phyloP scores from a whole-genome alignment of 164 flowering plant genomes.

The Hamamelis virginiana region DNA sequence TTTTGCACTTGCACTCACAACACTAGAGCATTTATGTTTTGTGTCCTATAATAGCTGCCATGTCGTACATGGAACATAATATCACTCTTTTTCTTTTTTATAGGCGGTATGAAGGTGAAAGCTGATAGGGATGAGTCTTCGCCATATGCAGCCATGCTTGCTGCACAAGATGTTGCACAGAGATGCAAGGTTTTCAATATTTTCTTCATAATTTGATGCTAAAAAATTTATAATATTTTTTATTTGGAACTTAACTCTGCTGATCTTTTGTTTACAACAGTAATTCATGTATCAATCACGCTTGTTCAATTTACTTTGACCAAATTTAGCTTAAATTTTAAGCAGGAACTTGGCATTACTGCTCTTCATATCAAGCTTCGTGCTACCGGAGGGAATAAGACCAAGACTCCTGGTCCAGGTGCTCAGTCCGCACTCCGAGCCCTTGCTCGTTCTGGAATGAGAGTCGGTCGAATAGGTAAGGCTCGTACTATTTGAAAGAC shows the following conservation, averaged over 20 bases:
- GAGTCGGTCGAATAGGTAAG: slow-evolving; percentile 41
- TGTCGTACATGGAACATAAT: too few species aligned
- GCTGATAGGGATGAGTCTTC: slow-evolving; percentile 53
- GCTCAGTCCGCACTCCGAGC: slow-evolving; percentile 44
- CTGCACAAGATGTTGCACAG: slow-evolving; percentile 48
- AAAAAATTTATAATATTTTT: too few species aligned
- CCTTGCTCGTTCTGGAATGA: slow-evolving; percentile 17
- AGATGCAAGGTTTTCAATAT: slow-evolving; percentile 41
- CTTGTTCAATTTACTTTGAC: too few species aligned
- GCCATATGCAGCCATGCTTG: slow-evolving; percentile 55
- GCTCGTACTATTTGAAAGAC: too few species aligned
- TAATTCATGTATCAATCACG: neutral
- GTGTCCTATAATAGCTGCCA: too few species aligned
- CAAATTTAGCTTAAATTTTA: neutral
- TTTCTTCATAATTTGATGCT: too few species aligned
- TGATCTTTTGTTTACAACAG: too few species aligned
- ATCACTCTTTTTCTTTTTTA: neutral
- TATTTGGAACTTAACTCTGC: too few species aligned
- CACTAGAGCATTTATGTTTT: too few species aligned
- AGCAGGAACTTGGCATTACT: slow-evolving; percentile 45
- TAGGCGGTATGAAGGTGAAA: slow-evolving; percentile 51
- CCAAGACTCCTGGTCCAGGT: slow-evolving; percentile 59
- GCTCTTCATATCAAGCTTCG: slow-evolving; percentile 52
- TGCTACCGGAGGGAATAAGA: slow-evolving; percentile 53
- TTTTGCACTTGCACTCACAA: too few species aligned